Evolutionary conservation across 768 basidiomycete species (phyloP).

Genomic region (Leccinellum luteum): DNA sequence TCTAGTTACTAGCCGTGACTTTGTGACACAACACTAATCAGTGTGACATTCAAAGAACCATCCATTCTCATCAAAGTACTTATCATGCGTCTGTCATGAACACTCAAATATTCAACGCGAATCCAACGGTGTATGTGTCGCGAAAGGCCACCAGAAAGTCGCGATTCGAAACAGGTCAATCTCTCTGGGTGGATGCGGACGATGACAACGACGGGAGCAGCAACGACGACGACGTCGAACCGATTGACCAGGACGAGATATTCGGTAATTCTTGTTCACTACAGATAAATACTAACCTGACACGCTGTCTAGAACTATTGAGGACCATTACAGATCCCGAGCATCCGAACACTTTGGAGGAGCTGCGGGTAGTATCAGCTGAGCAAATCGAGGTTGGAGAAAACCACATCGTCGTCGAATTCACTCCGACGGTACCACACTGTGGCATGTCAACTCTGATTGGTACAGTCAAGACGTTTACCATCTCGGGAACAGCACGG

Average conservation of each 20-base stretch:
- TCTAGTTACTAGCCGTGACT: constrained; percentile 7
- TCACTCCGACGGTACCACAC: constrained; percentile 97
- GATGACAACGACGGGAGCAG: constrained; percentile 38
- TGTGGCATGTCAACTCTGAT: constrained; percentile 98
- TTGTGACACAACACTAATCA: constrained; percentile 10
- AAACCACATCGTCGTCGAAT: constrained; percentile 82
- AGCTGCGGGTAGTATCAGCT: constrained; percentile 90
- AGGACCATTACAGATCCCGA: constrained; percentile 94
- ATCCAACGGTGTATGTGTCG: constrained; percentile 74
- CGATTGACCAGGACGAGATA: constrained; percentile 89
- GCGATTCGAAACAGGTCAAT: constrained; percentile 39
- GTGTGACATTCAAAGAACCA: constrained; percentile 14
- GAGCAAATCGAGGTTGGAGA: constrained; percentile 67
- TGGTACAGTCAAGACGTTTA: constrained; percentile 43
- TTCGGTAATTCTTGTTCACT: constrained; percentile 57
- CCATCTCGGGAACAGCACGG: background rate
- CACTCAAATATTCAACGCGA: constrained; percentile 77
- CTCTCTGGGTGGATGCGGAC: constrained; percentile 61
- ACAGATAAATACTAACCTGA: background rate
- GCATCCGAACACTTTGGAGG: constrained; percentile 90
- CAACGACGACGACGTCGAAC: constrained; percentile 44
- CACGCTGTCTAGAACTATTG: constrained; percentile 67
- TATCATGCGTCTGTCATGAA: background rate
- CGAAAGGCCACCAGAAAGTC: constrained; percentile 46
- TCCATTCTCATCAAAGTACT: background rate